phyloP scores from a whole-genome alignment of 441 rosid species.

The Biscutella auriculata region DNA sequence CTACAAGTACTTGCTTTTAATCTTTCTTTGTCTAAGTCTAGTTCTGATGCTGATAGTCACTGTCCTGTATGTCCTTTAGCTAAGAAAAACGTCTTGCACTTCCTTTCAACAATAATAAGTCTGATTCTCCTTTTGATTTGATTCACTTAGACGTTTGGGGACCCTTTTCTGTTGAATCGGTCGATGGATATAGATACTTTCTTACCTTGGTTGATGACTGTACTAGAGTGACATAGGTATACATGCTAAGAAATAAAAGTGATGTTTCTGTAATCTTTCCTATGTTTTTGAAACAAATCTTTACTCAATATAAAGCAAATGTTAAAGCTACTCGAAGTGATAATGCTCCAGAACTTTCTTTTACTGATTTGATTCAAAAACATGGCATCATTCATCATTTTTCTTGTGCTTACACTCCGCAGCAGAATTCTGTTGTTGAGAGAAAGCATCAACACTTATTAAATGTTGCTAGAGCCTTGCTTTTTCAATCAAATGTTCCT shows the following conservation, averaged over 20 bases:
- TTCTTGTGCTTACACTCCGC: too few species aligned
- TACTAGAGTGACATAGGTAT: neutral
- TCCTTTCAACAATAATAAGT: neutral
- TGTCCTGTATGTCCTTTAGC: neutral
- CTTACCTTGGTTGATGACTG: neutral
- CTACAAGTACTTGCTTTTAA: too few species aligned
- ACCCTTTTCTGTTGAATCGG: neutral
- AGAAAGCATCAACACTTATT: too few species aligned
- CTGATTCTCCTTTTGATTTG: neutral
- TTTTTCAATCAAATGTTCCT: too few species aligned
- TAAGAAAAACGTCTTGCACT: neutral
- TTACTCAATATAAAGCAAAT: too few species aligned
- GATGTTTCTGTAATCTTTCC: neutral
- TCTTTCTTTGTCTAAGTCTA: too few species aligned
- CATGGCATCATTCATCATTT: too few species aligned
- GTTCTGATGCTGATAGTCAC: neutral
- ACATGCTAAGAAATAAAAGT: neutral
- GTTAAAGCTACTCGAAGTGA: too few species aligned
- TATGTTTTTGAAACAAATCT: neutral
- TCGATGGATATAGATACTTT: neutral
- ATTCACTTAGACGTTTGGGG: neutral
- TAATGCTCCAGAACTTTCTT: too few species aligned
- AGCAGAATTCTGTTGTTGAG: too few species aligned
- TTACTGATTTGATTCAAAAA: too few species aligned
- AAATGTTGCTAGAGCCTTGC: too few species aligned